phyloP scores from a whole-genome alignment of 768 basidiomycete genomes.

The Boletus huronensis region DNA sequence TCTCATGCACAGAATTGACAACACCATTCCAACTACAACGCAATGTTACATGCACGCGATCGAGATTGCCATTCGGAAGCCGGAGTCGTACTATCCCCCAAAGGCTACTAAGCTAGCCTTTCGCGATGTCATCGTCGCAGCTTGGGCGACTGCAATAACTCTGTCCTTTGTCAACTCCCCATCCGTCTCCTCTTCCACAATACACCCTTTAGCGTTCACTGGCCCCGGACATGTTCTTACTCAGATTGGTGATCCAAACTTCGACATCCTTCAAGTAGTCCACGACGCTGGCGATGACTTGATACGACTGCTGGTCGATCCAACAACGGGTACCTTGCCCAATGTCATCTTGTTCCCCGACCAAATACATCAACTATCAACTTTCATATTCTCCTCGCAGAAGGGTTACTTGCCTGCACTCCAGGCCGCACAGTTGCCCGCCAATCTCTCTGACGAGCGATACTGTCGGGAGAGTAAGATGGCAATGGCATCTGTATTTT shows the following conservation, averaged over 20 bases:
- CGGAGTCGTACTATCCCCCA: slow-evolving; percentile 14
- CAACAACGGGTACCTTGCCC: slow-evolving; percentile 39
- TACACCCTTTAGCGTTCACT: slow-evolving; percentile 16
- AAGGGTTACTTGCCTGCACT: slow-evolving; percentile 34
- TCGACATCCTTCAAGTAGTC: slow-evolving; percentile 36
- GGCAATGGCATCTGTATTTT: slow-evolving; percentile 39
- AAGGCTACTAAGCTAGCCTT: slow-evolving; percentile 26
- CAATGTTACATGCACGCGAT: slow-evolving; percentile 41
- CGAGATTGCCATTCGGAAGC: slow-evolving; percentile 39
- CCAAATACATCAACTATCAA: slow-evolving; percentile 34
- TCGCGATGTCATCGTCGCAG: slow-evolving; percentile 38
- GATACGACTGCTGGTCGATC: slow-evolving; percentile 31
- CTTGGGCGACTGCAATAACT: slow-evolving; percentile 35
- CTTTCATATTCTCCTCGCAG: slow-evolving; percentile 36
- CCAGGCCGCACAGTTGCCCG: slow-evolving; percentile 20
- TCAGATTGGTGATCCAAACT: slow-evolving; percentile 31
- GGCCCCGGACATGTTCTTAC: slow-evolving; percentile 22
- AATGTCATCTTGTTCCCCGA: slow-evolving; percentile 41
- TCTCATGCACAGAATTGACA: slow-evolving; percentile 30
- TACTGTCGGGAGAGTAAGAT: slow-evolving; percentile 22
- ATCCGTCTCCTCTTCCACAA: slow-evolving; percentile 20
- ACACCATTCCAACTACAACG: slow-evolving; percentile 28
- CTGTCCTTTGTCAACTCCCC: slow-evolving; percentile 26
- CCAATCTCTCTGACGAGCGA: slow-evolving; percentile 28
- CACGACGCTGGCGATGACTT: slow-evolving; percentile 34